Percentiles rank a stretch among this genome's conserved stretches.
Evolutionary conservation across 345 rosid species (phyloP).

Genomic region (Garcia nutans): DNA sequence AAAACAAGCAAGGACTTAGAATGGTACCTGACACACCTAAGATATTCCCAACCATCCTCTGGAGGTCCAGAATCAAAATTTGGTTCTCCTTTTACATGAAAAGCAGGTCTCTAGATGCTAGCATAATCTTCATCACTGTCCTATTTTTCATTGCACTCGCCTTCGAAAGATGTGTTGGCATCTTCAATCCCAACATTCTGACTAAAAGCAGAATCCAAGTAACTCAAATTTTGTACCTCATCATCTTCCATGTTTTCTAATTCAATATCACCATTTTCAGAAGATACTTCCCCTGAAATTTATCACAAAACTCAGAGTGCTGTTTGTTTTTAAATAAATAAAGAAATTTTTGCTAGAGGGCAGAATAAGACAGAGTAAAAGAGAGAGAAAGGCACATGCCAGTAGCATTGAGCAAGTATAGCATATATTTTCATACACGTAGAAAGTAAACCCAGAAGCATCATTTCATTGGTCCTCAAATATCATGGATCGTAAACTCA

Average conservation of each 20-base stretch:
- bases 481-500: no score
- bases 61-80: no score
- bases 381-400: no score
- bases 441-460: no score
- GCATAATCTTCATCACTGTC: slow-evolving; percentile 60
- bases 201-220: slow-evolving; percentile 22
- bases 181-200: slow-evolving; percentile 33
- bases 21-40: slow-evolving; percentile 82
- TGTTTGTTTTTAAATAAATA: slow-evolving; percentile 4
- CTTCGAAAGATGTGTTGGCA: slow-evolving; percentile 25
- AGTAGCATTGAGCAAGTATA: no score
- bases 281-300: slow-evolving; percentile 50
- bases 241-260: slow-evolving; percentile 23
- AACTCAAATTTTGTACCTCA: slow-evolving; percentile 24
- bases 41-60: slow-evolving; percentile 86
- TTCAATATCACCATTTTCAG: slow-evolving; percentile 32
- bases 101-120: slow-evolving; percentile 83
- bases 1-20: background rate
- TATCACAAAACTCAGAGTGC: slow-evolving; percentile 23
- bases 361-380: no score
- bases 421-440: no score
- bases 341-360: background rate
- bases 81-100: slow-evolving; percentile 73
- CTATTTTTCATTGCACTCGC: slow-evolving; percentile 51
- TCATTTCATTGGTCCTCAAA: no score